Evolutionary conservation across 129 eudicot genomes (phyloP), one percentile per base, ranked within the genome.

Genomic region (Tanacetum coccineum): DNA sequence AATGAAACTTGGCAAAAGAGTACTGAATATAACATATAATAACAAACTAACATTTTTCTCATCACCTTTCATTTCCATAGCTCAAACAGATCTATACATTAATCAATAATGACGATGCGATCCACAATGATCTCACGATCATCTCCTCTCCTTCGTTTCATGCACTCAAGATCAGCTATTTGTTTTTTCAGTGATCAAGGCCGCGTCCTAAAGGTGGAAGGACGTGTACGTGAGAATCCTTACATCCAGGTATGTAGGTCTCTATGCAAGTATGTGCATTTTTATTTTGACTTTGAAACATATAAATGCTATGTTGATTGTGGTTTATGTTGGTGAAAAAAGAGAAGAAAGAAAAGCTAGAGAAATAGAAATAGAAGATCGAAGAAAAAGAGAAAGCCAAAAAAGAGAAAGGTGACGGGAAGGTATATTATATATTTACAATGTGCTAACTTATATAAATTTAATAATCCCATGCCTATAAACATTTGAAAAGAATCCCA

Each of bases 271-370:
- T 46, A 10, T 67, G 10, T 36, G 9, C 44, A 0, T 58, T 3
- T 30, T 10, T 36, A 13, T 47, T 45, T 14, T 32, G 22, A 22
- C 25, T 22, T 0, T 6, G 3, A 42, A 22, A 22, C 25, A 22
- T 48, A 9, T n/a, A 4, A 7, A 12, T 56, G 25, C 6, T 20
- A 68, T 30, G 21, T 13, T 51, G 59, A 70, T 44, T 48, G 55
- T 67, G 18, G 17, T 53, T 56, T 20, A 39, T 13, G 46, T 51
- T 72, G 44, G 2, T 40, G 36, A 30, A 89, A 94, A 89, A 86
- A 83, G 79, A 79, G 84, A 94, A 89, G 84, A 83, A 74, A 76
- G 96, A 89, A 71, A 89, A 76, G 87, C 13, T 76, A 81, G 96
- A 89, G 81, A 89, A 89, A 78, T 55, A 64, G 85, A 89, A 71